Evolutionary conservation across 2,329 filamentous ascomycete genomes (phyloP).

Genomic region (Phaeosphaeria sp.): DNA sequence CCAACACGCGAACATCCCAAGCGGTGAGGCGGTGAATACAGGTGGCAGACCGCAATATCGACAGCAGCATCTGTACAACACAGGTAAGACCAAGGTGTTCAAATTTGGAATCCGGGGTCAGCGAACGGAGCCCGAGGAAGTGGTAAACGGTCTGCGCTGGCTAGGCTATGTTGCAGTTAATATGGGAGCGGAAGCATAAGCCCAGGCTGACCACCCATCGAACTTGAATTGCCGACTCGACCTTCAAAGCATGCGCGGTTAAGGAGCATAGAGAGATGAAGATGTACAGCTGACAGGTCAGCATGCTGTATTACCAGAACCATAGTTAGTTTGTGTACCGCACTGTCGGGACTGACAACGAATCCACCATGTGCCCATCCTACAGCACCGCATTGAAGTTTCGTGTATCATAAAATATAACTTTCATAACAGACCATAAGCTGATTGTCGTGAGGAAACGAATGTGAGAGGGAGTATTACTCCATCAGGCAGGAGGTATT

Average conservation of each 20-base stretch:
- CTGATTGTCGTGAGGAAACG: background rate
- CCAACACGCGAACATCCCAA: constrained; percentile 8
- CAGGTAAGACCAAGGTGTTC: constrained; percentile 8
- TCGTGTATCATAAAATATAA: constrained; percentile 5
- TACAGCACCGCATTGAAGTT: background rate
- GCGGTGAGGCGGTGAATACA: constrained; percentile 12
- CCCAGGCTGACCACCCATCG: constrained; percentile 34
- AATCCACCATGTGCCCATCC: constrained; percentile 1
- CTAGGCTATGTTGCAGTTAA: constrained; percentile 13
- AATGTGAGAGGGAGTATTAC: constrained; percentile 4
- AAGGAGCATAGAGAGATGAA: constrained; percentile 22
- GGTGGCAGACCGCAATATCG: constrained; percentile 7
- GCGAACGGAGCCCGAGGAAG: constrained; percentile 11
- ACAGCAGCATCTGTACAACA: constrained; percentile 10
- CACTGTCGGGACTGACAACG: constrained; percentile 10
- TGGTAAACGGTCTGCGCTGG: constrained; percentile 14
- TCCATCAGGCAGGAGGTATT: constrained; percentile 11
- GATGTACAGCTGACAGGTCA: constrained; percentile 37
- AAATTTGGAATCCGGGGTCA: constrained; percentile 16
- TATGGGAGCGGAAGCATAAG: constrained; percentile 21
- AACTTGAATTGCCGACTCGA: constrained; percentile 13
- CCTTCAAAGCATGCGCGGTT: constrained; percentile 13
- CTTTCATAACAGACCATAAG: constrained; percentile 15
- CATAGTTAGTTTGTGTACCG: constrained; percentile 22
- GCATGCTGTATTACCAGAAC: constrained; percentile 35